phyloP scores from a whole-genome alignment of 495 filamentous ascomycete genomes.

The Talaromyces thailandensis region DNA sequence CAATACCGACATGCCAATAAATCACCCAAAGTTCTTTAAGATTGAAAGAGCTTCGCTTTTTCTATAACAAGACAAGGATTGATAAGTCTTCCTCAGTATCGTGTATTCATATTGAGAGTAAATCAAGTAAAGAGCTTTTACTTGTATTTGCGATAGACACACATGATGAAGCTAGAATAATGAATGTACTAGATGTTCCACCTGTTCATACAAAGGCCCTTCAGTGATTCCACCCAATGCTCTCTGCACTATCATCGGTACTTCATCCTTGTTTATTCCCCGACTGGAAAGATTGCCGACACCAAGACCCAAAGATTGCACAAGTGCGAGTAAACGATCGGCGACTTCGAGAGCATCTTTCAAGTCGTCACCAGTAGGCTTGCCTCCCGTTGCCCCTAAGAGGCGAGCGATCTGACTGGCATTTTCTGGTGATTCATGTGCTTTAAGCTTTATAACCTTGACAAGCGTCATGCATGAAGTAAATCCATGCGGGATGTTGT shows the following conservation, averaged over 20 bases:
- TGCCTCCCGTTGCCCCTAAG: neutral
- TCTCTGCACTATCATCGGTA: neutral
- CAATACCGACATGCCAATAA: too few relatives aligned
- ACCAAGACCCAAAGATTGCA: neutral
- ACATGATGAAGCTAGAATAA: neutral
- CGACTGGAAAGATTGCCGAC: neutral
- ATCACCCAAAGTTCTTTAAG: too few relatives aligned
- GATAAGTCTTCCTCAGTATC: too few relatives aligned
- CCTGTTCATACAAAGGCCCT: neutral
- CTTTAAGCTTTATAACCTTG: neutral
- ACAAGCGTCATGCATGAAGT: neutral
- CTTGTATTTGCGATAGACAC: neutral
- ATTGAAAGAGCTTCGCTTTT: too few relatives aligned
- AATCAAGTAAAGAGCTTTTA: too few relatives aligned
- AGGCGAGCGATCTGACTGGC: neutral
- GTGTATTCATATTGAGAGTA: too few relatives aligned
- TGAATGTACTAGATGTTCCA: neutral
- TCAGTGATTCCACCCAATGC: neutral
- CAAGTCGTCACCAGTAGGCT: neutral
- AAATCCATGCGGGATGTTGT: slow-evolving; percentile 28
- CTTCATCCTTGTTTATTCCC: neutral
- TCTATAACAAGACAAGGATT: too few relatives aligned
- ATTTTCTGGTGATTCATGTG: neutral
- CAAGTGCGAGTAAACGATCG: neutral
- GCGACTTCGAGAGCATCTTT: neutral